Base-by-base conservation (phyloP, 495 filamentous ascomycete species). In the Schizothecium vesticola region DNA sequence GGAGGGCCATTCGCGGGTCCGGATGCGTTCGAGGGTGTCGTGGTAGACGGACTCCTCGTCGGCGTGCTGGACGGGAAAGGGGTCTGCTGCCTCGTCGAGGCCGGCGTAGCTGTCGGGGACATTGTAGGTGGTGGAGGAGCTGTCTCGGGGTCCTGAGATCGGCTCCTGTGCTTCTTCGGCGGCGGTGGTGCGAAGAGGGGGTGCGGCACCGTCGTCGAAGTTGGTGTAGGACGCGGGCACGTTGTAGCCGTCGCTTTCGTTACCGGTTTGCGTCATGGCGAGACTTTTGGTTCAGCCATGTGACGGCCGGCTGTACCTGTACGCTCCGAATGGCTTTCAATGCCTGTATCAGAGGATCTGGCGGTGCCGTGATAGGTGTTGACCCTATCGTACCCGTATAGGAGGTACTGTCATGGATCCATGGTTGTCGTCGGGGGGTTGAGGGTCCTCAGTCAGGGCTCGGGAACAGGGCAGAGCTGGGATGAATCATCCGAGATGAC, bases 101-200 rank as follows among this genome's bases (percentile, higher is more conserved):
- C 84, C 82, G 21, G 68, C 76, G 70, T 86, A 86, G 8, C 73
- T 74, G 64, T 82, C 79, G 8, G 83, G 84, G n/a, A 80, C 72
- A 68, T 83, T 71, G 62, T 85, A 84, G 25, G 74, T 71, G 6
- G 56, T 55, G 6, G 19, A 22, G 4, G 71, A 58, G 43, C 26
- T 31, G 24, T 28, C 69, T 74, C 23, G 33, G 63, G 61, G 57
- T 13, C 12, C 66, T 23, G 63, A 72, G 51, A 2, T 24, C 43
- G 43, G 43, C 8, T 8, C 16, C 16, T 51, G 16, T n/a, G 43
- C 43, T 9, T 51, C 43, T 1, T n/a, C 19, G 16, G 43, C 1
- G 16, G 43, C 8, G 7, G 33, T 43, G 33, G 33, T 43, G 33
- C 33, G 33, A 3, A 56, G 21, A 31, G 66, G 61, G 6, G 65